phyloP scores from a whole-genome alignment of 208 protist species.

The Trypanosoma lewisi region DNA sequence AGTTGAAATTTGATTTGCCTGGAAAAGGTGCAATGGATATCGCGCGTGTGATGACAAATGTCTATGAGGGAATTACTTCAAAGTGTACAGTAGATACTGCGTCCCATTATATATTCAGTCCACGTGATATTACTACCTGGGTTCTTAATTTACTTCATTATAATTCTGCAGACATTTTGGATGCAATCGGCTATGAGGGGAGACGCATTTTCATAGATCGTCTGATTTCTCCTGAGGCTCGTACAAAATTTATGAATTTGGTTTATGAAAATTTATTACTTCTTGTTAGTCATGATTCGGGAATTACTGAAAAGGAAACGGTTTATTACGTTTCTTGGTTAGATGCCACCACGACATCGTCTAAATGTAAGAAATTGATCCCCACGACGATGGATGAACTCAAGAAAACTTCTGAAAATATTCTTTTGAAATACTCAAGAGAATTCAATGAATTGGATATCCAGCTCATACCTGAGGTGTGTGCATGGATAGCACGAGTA shows the following conservation, averaged over 20 bases:
- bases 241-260: constrained; percentile 58
- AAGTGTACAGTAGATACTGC: constrained; percentile 93
- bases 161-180: constrained; percentile 74
- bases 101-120: constrained; percentile 98
- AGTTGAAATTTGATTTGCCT: constrained; percentile 63
- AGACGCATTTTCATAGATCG: constrained; percentile 95
- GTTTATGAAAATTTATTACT: constrained; percentile 81
- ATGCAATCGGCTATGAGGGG: constrained; percentile 93
- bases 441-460: constrained; percentile 93
- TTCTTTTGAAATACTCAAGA: constrained; percentile 89
- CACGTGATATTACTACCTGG: constrained; percentile 96
- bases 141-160: constrained; percentile 92
- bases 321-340: constrained; percentile 66
- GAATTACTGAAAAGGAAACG: constrained; percentile 62
- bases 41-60: constrained; percentile 91
- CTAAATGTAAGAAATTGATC: constrained; percentile 49
- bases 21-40: constrained; percentile 85
- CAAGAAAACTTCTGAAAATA: constrained; percentile 65
- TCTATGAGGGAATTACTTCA: constrained; percentile 91
- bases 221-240: constrained; percentile 85
- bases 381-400: constrained; percentile 60
- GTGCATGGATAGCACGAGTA: constrained; percentile 91
- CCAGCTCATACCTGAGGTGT: constrained; percentile 94
- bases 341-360: constrained; percentile 18
- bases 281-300: constrained; percentile 64